A percentile compares a stretch with the other conserved stretches of the same genome.
phyloP scores from a whole-genome alignment of 176 grass and related monocot genomes.

The Elymus sibiricus region DNA sequence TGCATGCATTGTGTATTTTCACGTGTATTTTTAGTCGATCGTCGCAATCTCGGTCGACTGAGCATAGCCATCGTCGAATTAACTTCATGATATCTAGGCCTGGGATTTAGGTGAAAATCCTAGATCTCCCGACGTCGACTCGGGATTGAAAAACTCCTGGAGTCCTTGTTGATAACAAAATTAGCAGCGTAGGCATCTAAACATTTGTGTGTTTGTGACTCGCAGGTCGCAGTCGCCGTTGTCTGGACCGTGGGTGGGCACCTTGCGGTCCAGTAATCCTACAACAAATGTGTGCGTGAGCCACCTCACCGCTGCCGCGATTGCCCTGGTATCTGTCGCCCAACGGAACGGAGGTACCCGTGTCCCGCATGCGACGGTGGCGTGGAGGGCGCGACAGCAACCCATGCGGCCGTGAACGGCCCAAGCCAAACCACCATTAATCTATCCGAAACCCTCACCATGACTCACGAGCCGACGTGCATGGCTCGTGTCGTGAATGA shows the following conservation, averaged over 20 bases:
- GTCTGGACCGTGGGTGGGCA: not conserved
- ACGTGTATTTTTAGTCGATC: no score
- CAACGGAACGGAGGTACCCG: not conserved
- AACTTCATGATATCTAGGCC: no score
- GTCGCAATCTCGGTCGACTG: no score
- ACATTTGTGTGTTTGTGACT: not conserved
- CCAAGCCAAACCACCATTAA: not conserved
- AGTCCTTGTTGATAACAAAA: not conserved
- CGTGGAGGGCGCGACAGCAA: constrained; percentile 5
- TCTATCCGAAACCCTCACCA: no score
- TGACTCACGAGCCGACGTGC: not conserved
- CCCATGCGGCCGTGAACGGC: not conserved
- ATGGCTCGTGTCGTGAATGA: not conserved
- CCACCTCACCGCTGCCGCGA: not conserved
- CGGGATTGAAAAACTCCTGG: not conserved
- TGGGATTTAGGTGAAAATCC: not conserved
- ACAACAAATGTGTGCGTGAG: not conserved
- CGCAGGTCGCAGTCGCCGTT: not conserved
- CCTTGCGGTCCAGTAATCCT: not conserved
- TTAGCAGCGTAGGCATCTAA: not conserved
- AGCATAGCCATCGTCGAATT: no score
- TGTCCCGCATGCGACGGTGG: constrained; percentile 15
- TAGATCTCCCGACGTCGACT: not conserved
- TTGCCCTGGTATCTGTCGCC: no score
- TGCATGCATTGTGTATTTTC: no score